Evolutionary conservation across 2,329 filamentous ascomycete species (phyloP), one percentile per base, ranked within the genome.

Genomic region (Hypoxylon sp.): DNA sequence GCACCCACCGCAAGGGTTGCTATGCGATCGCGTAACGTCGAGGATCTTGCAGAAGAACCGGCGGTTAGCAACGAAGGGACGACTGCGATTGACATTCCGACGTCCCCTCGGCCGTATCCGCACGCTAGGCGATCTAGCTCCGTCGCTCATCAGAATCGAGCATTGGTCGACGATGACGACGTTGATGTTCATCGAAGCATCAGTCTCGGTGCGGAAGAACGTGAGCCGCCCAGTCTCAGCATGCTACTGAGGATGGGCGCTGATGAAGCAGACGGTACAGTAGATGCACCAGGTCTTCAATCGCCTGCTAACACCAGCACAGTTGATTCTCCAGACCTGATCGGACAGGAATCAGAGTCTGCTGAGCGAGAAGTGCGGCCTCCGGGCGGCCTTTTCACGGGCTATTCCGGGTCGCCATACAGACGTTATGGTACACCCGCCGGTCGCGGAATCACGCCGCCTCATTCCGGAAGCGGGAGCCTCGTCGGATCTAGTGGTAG

Each of bases 81-180:
- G 0, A 88, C 82, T 19, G 89, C 89, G 1, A 92, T 92, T 56
- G 89, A 91, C 66, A 93, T 93, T 43, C 90, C 90, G 0, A 81
- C 89, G 1, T 92, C 90, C 0, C 91, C 91, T 3, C 84, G 89
- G 51, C 80, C 86, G 28, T 81, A 80, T 28, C 80, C 80, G 2
- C 82, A 85, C 65, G 82, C 81, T 47, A 81, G 90, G 55, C 82
- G 89, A n/a, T 87, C 89, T 1, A 91, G 88, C 75, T 92, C 90
- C 2, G 89, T 87, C 6, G 88, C 86, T 2, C 88, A 90, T 67
- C 87, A 89, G 70, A 84, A 86, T 48, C 82, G 87, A 32, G 77
- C 80, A 8, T 64, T 82, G 24, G 76, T 76, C 8, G 84, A 88
- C 22, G 84, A 89, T 1, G 89, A 90, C 6, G 86, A 89, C 6